Conservation (phyloP, 1,284 basidiomycete genomes). For the Ganoderma lingzhi region DNA sequence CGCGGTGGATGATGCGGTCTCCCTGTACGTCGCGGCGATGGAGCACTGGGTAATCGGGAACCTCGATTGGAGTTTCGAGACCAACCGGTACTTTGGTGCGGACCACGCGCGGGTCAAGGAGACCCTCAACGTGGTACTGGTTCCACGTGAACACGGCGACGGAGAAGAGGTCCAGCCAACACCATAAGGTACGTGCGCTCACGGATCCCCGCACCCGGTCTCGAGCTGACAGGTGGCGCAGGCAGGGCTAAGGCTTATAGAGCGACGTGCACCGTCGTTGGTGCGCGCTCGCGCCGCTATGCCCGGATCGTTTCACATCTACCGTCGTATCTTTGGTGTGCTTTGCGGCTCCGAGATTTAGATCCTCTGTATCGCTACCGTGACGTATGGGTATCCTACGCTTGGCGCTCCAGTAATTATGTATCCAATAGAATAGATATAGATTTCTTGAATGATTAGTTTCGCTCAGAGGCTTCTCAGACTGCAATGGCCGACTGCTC, state of each 20-base stretch:
- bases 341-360: conserved; percentile 12
- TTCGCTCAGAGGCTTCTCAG: background rate
- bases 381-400: conserved; percentile 5
- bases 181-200: background rate
- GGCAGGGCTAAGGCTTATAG: background rate
- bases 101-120: conserved; percentile 37
- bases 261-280: background rate
- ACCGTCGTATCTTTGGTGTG: conserved; percentile 1
- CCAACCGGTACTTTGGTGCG: conserved; percentile 47
- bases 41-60: conserved; percentile 49
- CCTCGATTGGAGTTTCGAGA: conserved; percentile 51
- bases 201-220: conserved; percentile 3
- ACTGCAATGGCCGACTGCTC: background rate
- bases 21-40: conserved; percentile 44
- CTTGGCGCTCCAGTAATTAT: background rate
- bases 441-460: background rate
- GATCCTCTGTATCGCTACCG: conserved; percentile 1
- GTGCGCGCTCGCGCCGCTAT: conserved; percentile 8
- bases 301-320: conserved; percentile 20
- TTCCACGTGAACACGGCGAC: conserved; percentile 17
- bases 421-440: background rate
- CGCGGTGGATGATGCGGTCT: conserved; percentile 42
- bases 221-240: conserved; percentile 4
- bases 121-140: conserved; percentile 34
- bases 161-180: background rate